Evolutionary conservation across 2,329 filamentous ascomycete species (phyloP).

Genomic region (Aspergillus transmontanensis): DNA sequence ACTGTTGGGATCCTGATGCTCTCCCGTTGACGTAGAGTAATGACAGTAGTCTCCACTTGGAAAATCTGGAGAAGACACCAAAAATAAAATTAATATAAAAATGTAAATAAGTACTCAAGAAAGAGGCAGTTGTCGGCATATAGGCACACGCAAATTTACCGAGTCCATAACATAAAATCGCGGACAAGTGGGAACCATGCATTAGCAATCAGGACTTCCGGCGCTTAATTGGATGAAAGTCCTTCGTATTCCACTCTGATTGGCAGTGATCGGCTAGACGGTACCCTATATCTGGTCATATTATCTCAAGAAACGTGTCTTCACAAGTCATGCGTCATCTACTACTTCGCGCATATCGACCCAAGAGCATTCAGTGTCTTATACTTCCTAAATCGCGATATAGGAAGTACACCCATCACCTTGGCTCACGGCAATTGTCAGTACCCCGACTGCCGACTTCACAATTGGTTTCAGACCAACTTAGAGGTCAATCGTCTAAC

Average conservation of each 20-base stretch:
- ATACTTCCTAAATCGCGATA: not conserved
- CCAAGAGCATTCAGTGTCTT: not conserved
- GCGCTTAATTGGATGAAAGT: not conserved
- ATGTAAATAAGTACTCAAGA: not conserved
- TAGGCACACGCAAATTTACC: not conserved
- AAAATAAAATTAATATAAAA: not conserved
- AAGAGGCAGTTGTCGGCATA: not conserved
- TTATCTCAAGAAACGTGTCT: not conserved
- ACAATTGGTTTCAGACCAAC: not conserved
- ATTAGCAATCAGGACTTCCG: not conserved
- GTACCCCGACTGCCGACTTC: not conserved
- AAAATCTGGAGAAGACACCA: not conserved
- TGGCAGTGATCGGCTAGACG: not conserved
- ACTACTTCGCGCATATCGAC: not conserved
- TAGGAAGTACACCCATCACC: not conserved
- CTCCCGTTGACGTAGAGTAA: not conserved
- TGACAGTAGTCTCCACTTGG: not conserved
- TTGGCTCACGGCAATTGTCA: not conserved
- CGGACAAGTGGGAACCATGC: not conserved
- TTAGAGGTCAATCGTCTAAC: not conserved
- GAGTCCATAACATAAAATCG: not conserved
- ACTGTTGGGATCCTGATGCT: not conserved
- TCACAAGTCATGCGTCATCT: not conserved
- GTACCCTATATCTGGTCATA: not conserved
- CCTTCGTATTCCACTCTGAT: not conserved